A percentile compares a stretch with the other conserved stretches of the same genome.
These are phyloP conservation scores for Globomyces pollinis-pini DNA, from an alignment of 192 early-diverging fungal species.

Conservation along the genomic window DNA sequence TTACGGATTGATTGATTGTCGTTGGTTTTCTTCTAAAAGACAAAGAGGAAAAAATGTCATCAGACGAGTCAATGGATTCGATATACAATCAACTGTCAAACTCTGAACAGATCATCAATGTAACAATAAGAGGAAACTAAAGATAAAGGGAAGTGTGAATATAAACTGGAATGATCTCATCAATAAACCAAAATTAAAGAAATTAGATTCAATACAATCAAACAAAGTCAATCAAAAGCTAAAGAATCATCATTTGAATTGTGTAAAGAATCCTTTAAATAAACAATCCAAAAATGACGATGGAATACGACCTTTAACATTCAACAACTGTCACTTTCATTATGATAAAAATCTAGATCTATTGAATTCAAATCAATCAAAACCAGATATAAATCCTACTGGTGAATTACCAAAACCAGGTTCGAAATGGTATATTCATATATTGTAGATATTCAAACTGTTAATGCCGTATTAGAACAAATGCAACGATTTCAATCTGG, in stretches of 20 bases:
- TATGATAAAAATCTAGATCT: not conserved
- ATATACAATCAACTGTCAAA: not conserved
- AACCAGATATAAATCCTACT: not conserved
- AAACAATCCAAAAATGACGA: not conserved
- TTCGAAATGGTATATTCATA: not conserved
- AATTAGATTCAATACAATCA: not conserved
- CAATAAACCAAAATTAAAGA: not conserved
- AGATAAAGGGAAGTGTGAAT: constrained; percentile 3
- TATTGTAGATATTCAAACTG: not conserved
- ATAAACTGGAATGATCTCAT: not conserved
- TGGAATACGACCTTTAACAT: not conserved
- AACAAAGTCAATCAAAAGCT: not conserved
- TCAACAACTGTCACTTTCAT: constrained; percentile 4
- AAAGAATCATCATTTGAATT: not conserved
- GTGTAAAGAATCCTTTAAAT: not conserved
- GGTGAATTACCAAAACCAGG: not conserved
- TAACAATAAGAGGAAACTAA: not conserved
- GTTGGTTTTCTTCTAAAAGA: too few relatives aligned
- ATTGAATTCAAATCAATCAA: not conserved
- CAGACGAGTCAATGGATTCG: too few relatives aligned
- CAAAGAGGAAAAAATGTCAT: too few relatives aligned
- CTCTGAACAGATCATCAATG: constrained; percentile 1
- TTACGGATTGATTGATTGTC: too few relatives aligned
- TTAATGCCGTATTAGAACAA: constrained; percentile 1
- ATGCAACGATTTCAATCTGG: not conserved